phyloP scores from a whole-genome alignment of 495 filamentous ascomycete species.

The Penicillium ucsense region DNA sequence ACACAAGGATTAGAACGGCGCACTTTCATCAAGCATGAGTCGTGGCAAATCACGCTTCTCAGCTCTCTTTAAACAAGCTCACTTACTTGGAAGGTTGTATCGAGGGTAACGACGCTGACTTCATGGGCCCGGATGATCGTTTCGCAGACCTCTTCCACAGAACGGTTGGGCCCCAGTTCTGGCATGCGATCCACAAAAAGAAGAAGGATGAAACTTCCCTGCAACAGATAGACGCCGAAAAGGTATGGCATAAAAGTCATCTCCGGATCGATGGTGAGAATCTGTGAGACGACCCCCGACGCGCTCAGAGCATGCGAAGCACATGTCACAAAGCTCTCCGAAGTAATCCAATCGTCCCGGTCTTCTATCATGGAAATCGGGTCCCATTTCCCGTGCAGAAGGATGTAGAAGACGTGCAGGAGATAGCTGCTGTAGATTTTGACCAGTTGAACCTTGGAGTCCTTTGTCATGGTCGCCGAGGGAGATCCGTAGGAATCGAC shows the following conservation, averaged over 20 bases:
- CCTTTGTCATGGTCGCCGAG: not conserved
- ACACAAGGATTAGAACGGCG: not conserved
- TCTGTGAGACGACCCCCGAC: slow-evolving; percentile 42
- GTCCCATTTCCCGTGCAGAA: slow-evolving; percentile 50
- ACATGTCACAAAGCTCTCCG: slow-evolving; percentile 40
- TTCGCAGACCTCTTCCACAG: slow-evolving; percentile 46
- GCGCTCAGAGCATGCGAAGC: slow-evolving; percentile 46
- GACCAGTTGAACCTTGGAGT: slow-evolving; percentile 8
- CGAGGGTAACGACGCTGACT: slow-evolving; percentile 49
- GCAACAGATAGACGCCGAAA: slow-evolving; percentile 51
- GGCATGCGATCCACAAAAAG: slow-evolving; percentile 46
- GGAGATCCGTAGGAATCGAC: not conserved
- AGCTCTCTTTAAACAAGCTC: not conserved
- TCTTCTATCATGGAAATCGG: slow-evolving; percentile 48
- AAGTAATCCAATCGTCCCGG: slow-evolving; percentile 49
- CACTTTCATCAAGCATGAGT: too few relatives aligned
- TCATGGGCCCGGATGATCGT: slow-evolving; percentile 50
- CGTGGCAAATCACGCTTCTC: too few relatives aligned
- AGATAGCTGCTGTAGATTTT: slow-evolving; percentile 34
- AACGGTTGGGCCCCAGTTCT: slow-evolving; percentile 40
- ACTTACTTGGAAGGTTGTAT: slow-evolving; percentile 49
- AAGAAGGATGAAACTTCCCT: slow-evolving; percentile 48
- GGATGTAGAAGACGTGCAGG: slow-evolving; percentile 49
- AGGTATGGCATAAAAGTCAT: slow-evolving; percentile 54
- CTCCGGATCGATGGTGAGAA: slow-evolving; percentile 46